Evolutionary conservation across 2,329 filamentous ascomycete species (phyloP).

Genomic region (Cladophialophora immunda): DNA sequence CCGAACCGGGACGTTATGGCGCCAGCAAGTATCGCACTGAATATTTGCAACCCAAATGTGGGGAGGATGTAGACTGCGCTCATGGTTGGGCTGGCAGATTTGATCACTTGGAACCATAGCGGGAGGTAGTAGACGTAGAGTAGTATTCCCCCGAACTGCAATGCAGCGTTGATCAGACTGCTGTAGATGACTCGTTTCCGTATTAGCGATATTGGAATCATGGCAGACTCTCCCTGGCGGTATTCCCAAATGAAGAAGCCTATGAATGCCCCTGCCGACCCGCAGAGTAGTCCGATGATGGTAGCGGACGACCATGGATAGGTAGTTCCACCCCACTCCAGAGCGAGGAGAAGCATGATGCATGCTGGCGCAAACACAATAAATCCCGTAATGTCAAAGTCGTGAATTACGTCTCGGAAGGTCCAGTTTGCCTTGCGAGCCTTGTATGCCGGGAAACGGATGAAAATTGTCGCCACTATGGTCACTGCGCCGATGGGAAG

Average conservation of each 20-base stretch:
- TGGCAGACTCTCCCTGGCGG: conserved; percentile 35
- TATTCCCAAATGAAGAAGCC: conserved; percentile 45
- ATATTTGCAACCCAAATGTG: conserved; percentile 35
- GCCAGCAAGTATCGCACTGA: conserved; percentile 32
- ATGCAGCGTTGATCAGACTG: conserved; percentile 40
- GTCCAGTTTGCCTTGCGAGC: conserved; percentile 27
- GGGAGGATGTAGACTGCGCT: conserved; percentile 40
- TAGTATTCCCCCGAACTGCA: conserved; percentile 42
- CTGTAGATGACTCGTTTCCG: conserved; percentile 28
- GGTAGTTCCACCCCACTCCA: conserved; percentile 41
- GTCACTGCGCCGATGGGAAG: conserved; percentile 51
- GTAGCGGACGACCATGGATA: conserved; percentile 40
- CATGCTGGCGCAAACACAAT: conserved; percentile 39
- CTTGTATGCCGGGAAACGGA: conserved; percentile 44
- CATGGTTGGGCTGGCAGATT: conserved; percentile 44
- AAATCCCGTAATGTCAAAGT: conserved; percentile 42
- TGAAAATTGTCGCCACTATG: conserved; percentile 49
- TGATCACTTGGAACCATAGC: conserved; percentile 57
- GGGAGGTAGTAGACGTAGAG: conserved; percentile 49
- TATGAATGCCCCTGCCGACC: conserved; percentile 41
- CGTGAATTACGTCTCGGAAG: conserved; percentile 27
- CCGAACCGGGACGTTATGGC: conserved; percentile 41
- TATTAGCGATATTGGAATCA: conserved; percentile 39
- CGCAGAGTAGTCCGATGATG: conserved; percentile 42
- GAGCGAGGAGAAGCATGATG: conserved; percentile 41